Conservation (phyloP, 208 protist species). For the Acanthamoeba lenticulata region DNA sequence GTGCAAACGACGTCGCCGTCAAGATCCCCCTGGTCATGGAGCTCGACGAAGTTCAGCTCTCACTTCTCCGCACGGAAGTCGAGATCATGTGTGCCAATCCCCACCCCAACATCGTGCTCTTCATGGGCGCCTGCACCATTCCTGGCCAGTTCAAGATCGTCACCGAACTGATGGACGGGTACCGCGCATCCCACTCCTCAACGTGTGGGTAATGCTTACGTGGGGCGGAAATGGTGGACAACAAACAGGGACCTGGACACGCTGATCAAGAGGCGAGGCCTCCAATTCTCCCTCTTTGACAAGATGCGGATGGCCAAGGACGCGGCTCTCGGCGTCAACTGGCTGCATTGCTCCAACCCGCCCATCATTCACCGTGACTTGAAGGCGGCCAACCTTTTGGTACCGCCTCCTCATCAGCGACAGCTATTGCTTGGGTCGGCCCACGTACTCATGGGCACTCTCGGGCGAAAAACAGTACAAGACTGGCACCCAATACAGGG, state of each 20-base stretch:
- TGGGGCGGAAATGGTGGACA: constrained; percentile 66
- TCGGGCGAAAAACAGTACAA: constrained; percentile 18
- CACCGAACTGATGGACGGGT: constrained; percentile 68
- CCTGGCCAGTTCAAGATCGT: constrained; percentile 74
- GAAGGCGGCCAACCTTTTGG: constrained; percentile 76
- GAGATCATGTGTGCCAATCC: constrained; percentile 64
- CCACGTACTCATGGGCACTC: not conserved
- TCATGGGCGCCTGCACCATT: constrained; percentile 78
- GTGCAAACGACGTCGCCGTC: constrained; percentile 74
- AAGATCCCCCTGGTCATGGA: constrained; percentile 71
- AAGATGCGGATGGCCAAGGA: constrained; percentile 80
- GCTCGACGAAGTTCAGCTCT: constrained; percentile 51
- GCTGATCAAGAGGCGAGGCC: constrained; percentile 4
- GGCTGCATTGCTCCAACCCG: constrained; percentile 76
- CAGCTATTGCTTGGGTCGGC: not conserved
- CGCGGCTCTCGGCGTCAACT: constrained; percentile 79
- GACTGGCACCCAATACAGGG: not conserved
- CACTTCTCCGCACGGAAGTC: not conserved
- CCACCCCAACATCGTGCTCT: constrained; percentile 75
- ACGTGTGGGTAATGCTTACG: not conserved
- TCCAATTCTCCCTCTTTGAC: constrained; percentile 70
- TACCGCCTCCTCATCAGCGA: not conserved
- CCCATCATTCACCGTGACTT: constrained; percentile 79
- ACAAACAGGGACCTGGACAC: constrained; percentile 2
- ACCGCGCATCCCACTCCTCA: not conserved